phyloP scores from a whole-genome alignment of 2,329 filamentous ascomycete genomes.

The Monosporascus sp. region DNA sequence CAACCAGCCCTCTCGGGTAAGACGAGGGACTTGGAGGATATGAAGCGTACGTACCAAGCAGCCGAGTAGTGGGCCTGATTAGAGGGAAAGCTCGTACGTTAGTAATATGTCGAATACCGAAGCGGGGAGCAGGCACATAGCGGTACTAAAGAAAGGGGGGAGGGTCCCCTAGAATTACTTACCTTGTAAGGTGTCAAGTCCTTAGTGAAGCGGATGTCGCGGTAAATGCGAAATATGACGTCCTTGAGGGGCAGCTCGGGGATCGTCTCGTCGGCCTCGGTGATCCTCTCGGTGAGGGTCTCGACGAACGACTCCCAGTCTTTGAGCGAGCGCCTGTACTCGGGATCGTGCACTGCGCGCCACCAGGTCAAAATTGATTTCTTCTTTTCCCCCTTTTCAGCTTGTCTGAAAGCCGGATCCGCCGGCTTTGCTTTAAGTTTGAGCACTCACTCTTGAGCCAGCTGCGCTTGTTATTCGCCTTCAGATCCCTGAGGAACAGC shows the following conservation, averaged over 20 bases:
- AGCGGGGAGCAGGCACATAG: neutral
- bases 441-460: conserved; percentile 51
- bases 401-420: too few species aligned
- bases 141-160: conserved; percentile 12
- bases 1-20: neutral
- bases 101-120: conserved; percentile 2
- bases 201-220: conserved; percentile 79
- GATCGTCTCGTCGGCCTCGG: conserved; percentile 70
- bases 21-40: conserved; percentile 14
- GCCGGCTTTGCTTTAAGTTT: too few species aligned
- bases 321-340: conserved; percentile 71
- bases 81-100: neutral
- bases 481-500: conserved; percentile 53
- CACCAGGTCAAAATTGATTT: neutral
- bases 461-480: conserved; percentile 51
- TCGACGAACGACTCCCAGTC: conserved; percentile 81
- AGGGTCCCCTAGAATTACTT: conserved; percentile 18
- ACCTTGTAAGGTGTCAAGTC: conserved; percentile 88
- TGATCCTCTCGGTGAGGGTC: conserved; percentile 63
- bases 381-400: too few species aligned
- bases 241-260: conserved; percentile 85
- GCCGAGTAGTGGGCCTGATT: conserved; percentile 72
- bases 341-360: conserved; percentile 64
- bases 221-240: conserved; percentile 80
- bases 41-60: conserved; percentile 53